phyloP scores from a whole-genome alignment of 139 green algal species.

The Tetradesmus lagerheimii region DNA sequence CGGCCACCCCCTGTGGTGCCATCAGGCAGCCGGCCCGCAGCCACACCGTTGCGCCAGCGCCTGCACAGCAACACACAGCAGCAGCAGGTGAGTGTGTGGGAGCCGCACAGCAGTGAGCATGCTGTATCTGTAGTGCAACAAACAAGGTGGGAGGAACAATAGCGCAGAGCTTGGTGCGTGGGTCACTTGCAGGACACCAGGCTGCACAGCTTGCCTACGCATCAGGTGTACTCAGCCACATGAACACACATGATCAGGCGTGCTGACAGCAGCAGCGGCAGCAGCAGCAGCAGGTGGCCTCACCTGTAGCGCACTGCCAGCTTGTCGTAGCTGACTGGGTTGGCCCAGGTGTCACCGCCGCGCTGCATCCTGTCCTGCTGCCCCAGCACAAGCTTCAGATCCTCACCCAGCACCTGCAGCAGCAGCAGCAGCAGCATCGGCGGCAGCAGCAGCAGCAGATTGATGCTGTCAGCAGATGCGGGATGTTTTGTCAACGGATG shows the following conservation, averaged over 20 bases:
- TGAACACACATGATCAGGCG: neutral
- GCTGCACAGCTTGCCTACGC: no score
- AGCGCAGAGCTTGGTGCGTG: no score
- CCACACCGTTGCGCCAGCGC: constrained; percentile 41
- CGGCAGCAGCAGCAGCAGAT: no score
- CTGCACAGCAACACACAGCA: constrained; percentile 5
- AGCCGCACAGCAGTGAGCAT: no score
- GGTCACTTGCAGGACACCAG: no score
- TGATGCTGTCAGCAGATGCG: no score
- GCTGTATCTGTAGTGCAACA: no score
- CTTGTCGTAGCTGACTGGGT: constrained; percentile 98
- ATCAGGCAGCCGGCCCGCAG: constrained; percentile 16
- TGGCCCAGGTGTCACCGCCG: constrained; percentile 91
- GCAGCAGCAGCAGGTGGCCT: constrained; percentile 77
- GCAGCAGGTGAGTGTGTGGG: neutral
- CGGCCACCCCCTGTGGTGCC: constrained; percentile 18
- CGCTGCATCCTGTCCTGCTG: constrained; percentile 95
- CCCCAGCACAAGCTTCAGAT: constrained; percentile 94
- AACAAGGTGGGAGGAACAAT: no score
- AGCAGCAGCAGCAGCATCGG: neutral
- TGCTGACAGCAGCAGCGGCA: neutral
- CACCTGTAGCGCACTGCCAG: constrained; percentile 94
- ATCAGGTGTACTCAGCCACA: no score
- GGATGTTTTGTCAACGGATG: no score
- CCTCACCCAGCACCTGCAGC: constrained; percentile 94